Evolutionary conservation across 352 stramenopile genomes (phyloP).

Genomic region (Elongisporangium senticosum): DNA sequence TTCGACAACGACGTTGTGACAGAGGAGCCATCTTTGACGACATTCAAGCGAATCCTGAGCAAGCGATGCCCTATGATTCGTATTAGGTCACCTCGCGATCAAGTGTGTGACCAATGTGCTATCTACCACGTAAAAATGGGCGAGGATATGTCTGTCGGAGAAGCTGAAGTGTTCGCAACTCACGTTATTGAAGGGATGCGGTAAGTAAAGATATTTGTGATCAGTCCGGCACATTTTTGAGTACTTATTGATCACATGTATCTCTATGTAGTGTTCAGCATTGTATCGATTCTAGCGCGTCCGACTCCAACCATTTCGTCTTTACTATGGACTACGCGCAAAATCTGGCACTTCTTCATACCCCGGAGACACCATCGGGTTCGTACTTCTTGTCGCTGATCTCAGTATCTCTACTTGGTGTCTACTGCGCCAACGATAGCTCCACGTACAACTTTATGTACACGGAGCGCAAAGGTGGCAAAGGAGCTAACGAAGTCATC

Average conservation of each 20-base stretch:
- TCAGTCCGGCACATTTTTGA: constrained; percentile 5
- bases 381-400: constrained; percentile 20
- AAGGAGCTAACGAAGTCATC: constrained; percentile 15
- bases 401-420: constrained; percentile 4
- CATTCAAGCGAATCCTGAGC: constrained; percentile 1
- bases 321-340: constrained; percentile 17
- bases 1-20: no score
- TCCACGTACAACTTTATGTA: constrained; percentile 13
- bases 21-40: not conserved
- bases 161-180: constrained; percentile 2
- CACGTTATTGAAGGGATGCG: constrained; percentile 3
- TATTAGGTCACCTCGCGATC: constrained; percentile 1
- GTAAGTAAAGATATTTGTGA: constrained; percentile 2
- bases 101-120: constrained; percentile 6
- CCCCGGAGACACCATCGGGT: constrained; percentile 6
- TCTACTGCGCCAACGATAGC: constrained; percentile 9
- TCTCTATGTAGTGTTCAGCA: no score
- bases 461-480: constrained; percentile 10
- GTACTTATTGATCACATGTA: not conserved
- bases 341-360: constrained; percentile 11
- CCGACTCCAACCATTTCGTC: not conserved
- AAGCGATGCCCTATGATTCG: not conserved
- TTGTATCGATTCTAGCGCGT: no score
- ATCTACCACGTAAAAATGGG: constrained; percentile 1
- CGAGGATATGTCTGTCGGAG: not conserved